Base-by-base conservation (phyloP, 169 alveolate genomes). In the Cryptosporidium meleagridis region DNA sequence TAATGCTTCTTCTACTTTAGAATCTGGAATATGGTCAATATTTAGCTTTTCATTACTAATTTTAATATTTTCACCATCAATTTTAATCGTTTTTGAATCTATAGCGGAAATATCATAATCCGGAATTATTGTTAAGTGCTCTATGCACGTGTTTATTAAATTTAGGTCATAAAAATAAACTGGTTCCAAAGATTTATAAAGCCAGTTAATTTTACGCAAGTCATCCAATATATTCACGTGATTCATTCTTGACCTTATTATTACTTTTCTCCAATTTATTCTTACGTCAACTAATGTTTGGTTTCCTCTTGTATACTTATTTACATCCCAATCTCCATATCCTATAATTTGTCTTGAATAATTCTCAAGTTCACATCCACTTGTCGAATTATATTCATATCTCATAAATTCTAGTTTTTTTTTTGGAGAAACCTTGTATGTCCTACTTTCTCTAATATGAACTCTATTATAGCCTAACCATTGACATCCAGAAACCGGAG, bases 331-430 rank as follows among this genome's bases (percentile, higher is more conserved):
- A 16, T 37, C 70, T 21, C 87, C 87, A 48, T 80, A 62, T n/a
- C 80, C 87, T 31, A 80, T 65, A 39, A 80, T 80, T 45, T 62
- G 87, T 26, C 87, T 59, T 3, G 80, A 62, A 41, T 41, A 80
- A 61, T 80, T 80, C 35, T 80, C 87, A 9, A 65, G 67, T 53
- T 80, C 87, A 37, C 87, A 80, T 8, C 87, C 87, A 45, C 69
- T 80, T 41, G 87, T 80, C 21, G 87, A 80, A 31, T 80, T 80
- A 65, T 80, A 80, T 18, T 80, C 87, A 26, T 58, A 80, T 18
- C 87, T 48, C 55, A 65, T 58, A 61, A 62, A 80, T 61, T 80
- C 87, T 12, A 80, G 53, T 12, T 7, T 80, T 41, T 80, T 80
- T 44, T 23, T 29, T 1, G 87, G 87, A 16, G 31, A 23, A 12